Percentiles rank a stretch among this genome's conserved stretches.
These are phyloP conservation scores for Dactylorhiza incarnata DNA, from an alignment of 106 monocot species.

Conservation along the genomic window DNA sequence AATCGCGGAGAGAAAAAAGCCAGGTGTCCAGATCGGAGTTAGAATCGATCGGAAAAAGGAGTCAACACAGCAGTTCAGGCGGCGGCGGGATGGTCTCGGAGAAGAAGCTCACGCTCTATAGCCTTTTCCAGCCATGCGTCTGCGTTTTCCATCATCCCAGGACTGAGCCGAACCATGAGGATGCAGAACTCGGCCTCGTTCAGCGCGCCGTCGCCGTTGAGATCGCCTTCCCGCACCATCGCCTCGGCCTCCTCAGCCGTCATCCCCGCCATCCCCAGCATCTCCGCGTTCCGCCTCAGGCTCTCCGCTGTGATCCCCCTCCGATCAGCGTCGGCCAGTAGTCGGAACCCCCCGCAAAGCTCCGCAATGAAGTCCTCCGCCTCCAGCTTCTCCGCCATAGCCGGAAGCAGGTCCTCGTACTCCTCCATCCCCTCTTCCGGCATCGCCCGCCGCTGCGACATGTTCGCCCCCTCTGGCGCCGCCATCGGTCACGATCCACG, in stretches of 20 bases:
- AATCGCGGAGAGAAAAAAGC: neutral
- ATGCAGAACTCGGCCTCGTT: slow-evolving; percentile 76
- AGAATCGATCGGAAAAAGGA: neutral
- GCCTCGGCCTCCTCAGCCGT: slow-evolving; percentile 49
- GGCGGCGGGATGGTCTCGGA: too few relatives aligned
- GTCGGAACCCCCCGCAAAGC: slow-evolving; percentile 55
- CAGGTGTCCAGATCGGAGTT: neutral
- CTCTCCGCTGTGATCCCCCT: slow-evolving; percentile 64
- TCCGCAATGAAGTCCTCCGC: slow-evolving; percentile 42
- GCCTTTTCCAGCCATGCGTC: slow-evolving; percentile 51
- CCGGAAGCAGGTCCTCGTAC: slow-evolving; percentile 55
- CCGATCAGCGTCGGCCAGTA: slow-evolving; percentile 42
- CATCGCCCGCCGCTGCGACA: neutral
- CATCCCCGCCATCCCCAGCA: slow-evolving; percentile 62
- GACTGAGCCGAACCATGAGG: slow-evolving; percentile 75
- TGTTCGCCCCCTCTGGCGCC: neutral
- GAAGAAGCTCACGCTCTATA: slow-evolving; percentile 27
- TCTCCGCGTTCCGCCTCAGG: slow-evolving; percentile 36
- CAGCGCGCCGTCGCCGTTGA: slow-evolving; percentile 68
- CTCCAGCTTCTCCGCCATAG: slow-evolving; percentile 52
- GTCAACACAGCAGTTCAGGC: neutral
- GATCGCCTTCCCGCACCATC: slow-evolving; percentile 81
- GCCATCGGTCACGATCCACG: neutral
- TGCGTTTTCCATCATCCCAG: slow-evolving; percentile 65
- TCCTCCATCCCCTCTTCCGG: slow-evolving; percentile 5